phyloP scores from a whole-genome alignment of 331 rosid species.

The Acacia concinna region DNA sequence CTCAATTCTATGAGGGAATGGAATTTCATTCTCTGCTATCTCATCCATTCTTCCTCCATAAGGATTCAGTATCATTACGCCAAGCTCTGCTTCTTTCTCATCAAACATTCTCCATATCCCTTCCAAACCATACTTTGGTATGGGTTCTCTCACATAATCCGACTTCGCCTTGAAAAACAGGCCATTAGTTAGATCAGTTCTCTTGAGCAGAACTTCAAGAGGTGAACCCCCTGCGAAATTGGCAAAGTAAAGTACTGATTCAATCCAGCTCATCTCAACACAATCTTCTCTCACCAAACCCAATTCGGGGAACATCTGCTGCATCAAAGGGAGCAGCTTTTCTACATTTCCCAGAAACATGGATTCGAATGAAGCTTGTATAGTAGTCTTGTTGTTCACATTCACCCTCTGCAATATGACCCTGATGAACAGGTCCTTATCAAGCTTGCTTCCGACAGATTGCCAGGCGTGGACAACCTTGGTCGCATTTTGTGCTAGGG shows the following conservation, averaged over 20 bases:
- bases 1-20: constrained; percentile 52
- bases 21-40: constrained; percentile 42
- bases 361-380: constrained; percentile 34
- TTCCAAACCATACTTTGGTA: constrained; percentile 38
- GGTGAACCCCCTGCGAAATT: constrained; percentile 22
- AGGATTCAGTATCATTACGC: constrained; percentile 29
- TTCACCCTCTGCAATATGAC: constrained; percentile 2
- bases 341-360: constrained; percentile 38
- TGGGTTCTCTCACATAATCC: constrained; percentile 49
- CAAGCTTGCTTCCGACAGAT: constrained; percentile 41
- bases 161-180: constrained; percentile 38
- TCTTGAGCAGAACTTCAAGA: constrained; percentile 32
- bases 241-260: constrained; percentile 32
- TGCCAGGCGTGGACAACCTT: constrained; percentile 45
- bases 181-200: constrained; percentile 12
- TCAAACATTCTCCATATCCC: constrained; percentile 47
- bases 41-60: constrained; percentile 51
- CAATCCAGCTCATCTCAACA: constrained; percentile 46
- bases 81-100: constrained; percentile 25
- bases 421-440: constrained; percentile 34
- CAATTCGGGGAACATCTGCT: constrained; percentile 38
- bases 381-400: neutral
- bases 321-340: constrained; percentile 37
- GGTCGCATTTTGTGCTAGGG: constrained; percentile 42
- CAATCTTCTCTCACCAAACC: constrained; percentile 46